These are phyloP conservation scores for Aspergillus floridensis DNA, from an alignment of 2,329 filamentous ascomycete species.

Conservation along the genomic window DNA sequence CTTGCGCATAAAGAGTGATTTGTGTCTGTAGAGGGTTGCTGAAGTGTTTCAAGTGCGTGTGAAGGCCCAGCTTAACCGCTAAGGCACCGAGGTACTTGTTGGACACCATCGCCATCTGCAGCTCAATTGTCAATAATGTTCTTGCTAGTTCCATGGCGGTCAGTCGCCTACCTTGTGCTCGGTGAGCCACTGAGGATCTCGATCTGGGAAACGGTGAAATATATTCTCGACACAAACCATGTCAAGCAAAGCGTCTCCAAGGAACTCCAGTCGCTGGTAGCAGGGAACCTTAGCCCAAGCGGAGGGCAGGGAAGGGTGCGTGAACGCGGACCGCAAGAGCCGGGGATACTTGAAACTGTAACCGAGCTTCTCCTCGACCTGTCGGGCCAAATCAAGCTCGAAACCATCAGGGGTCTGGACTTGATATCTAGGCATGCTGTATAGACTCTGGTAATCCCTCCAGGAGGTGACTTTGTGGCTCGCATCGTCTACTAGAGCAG, in stretches of 20 bases:
- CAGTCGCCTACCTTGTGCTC: constrained; percentile 71
- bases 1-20: constrained; percentile 50
- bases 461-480: constrained; percentile 70
- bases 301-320: constrained; percentile 77
- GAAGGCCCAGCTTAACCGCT: constrained; percentile 73
- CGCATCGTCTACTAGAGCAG: constrained; percentile 61
- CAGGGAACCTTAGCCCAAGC: constrained; percentile 75
- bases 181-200: constrained; percentile 93
- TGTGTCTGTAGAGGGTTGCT: constrained; percentile 40
- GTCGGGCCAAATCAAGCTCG: constrained; percentile 65
- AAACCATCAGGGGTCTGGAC: constrained; percentile 58
- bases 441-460: constrained; percentile 69
- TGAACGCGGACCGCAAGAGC: constrained; percentile 79
- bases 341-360: constrained; percentile 73
- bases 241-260: constrained; percentile 85
- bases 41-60: constrained; percentile 63
- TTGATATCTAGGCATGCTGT: constrained; percentile 71
- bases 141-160: neutral
- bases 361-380: constrained; percentile 59
- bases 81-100: constrained; percentile 90
- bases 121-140: constrained; percentile 10
- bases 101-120: constrained; percentile 88
- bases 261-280: constrained; percentile 88
- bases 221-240: constrained; percentile 81
- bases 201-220: constrained; percentile 70